These are phyloP conservation scores for Biscogniauxia marginata DNA, from an alignment of 2,329 filamentous ascomycete species.

Conservation along the genomic window DNA sequence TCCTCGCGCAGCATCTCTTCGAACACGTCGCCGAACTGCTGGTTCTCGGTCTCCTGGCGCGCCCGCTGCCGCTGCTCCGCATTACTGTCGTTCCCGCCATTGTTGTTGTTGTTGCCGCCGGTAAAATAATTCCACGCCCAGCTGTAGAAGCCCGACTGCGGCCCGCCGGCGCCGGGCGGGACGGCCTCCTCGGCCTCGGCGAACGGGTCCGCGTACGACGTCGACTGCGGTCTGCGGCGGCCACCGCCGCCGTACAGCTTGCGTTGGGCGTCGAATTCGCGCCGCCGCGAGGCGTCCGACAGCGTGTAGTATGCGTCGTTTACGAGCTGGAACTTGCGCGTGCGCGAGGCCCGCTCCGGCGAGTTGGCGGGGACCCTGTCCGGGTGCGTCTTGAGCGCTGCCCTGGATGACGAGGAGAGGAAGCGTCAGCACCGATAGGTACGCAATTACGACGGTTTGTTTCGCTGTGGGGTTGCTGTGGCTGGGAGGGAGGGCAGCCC, in stretches of 20 bases:
- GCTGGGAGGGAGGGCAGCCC: neutral
- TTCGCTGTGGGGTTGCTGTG: neutral
- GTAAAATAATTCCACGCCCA: constrained; percentile 72
- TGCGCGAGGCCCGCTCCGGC: constrained; percentile 77
- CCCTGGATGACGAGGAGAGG: constrained; percentile 47
- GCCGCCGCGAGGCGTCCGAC: constrained; percentile 72
- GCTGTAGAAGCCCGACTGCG: constrained; percentile 53
- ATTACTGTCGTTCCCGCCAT: constrained; percentile 36
- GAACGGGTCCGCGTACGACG: constrained; percentile 42
- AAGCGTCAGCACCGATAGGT: constrained; percentile 13
- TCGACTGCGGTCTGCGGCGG: constrained; percentile 37
- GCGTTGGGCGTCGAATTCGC: constrained; percentile 80
- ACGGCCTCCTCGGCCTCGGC: constrained; percentile 43
- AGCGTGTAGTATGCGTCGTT: constrained; percentile 94
- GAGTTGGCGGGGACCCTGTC: constrained; percentile 84
- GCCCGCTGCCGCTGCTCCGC: constrained; percentile 35
- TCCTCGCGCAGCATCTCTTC: constrained; percentile 89
- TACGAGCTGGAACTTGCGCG: constrained; percentile 85
- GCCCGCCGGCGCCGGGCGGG: constrained; percentile 43
- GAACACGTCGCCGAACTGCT: constrained; percentile 86
- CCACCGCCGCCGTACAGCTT: constrained; percentile 49
- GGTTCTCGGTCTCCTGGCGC: constrained; percentile 61
- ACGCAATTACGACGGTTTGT: neutral
- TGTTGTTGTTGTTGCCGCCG: constrained; percentile 26
- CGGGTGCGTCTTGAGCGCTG: constrained; percentile 88